phyloP scores from a whole-genome alignment of 2,329 filamentous ascomycete species.

The Monosporascus sp. region DNA sequence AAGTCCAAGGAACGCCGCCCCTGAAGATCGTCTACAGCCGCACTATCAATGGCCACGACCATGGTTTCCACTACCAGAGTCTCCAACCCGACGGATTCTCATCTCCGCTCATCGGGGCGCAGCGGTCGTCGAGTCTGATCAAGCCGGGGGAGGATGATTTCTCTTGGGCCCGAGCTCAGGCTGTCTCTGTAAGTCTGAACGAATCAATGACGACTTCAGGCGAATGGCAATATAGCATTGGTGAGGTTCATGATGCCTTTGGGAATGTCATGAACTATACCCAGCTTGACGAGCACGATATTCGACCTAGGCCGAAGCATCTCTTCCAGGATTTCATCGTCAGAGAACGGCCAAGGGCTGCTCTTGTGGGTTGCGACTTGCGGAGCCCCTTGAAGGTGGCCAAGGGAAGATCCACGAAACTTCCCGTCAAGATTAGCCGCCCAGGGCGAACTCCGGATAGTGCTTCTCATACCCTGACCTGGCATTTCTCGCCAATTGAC shows the following conservation, averaged over 20 bases:
- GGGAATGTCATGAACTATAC: conserved; percentile 80
- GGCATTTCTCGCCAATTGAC: conserved; percentile 74
- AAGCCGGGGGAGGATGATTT: conserved; percentile 58
- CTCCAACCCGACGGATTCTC: conserved; percentile 82
- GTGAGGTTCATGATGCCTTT: conserved; percentile 86
- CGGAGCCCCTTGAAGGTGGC: conserved; percentile 78
- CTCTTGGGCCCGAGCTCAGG: conserved; percentile 74
- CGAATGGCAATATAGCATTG: conserved; percentile 82
- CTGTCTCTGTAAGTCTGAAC: conserved; percentile 76
- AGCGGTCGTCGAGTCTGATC: conserved; percentile 52
- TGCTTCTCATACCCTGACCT: conserved; percentile 67
- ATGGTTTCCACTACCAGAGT: conserved; percentile 85
- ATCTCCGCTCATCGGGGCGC: conserved; percentile 66
- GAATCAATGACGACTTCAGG: conserved; percentile 79
- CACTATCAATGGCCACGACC: conserved; percentile 75
- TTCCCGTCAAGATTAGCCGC: conserved; percentile 68
- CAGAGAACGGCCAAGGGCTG: conserved; percentile 75
- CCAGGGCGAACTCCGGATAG: conserved; percentile 54
- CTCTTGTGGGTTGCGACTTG: conserved; percentile 69
- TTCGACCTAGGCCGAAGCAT: conserved; percentile 52
- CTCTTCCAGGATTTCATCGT: conserved; percentile 77
- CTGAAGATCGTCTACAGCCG: conserved; percentile 90
- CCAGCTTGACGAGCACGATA: conserved; percentile 61
- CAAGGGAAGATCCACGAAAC: conserved; percentile 59
- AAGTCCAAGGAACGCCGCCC: conserved; percentile 83